Base-by-base conservation (phyloP, 2,329 filamentous ascomycete genomes). In the Dissoconium aciculare region DNA sequence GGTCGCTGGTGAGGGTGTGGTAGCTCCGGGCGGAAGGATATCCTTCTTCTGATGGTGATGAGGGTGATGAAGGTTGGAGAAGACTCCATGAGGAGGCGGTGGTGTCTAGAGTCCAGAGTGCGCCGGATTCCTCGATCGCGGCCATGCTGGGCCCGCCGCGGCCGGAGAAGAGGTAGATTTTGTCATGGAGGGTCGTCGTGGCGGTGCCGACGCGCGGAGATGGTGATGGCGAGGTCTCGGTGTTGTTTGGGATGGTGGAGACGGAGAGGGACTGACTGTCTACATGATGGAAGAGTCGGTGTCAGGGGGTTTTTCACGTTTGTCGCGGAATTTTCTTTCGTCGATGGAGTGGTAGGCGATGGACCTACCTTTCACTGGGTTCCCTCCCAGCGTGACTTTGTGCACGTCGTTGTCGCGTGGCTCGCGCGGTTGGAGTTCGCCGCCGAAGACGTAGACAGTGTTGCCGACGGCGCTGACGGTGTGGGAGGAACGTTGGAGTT, bases 121-220 rank as follows among this genome's bases (percentile, higher is more conserved):
- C 63, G 11, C 83, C 83, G 8, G 62, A 53, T 47, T 92, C 83
- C 31, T 85, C 71, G 8, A 92, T 62, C 1, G 80, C 72, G 2
- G 67, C 60, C 69, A 80, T 75, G 15, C 71, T 71, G 3, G 64
- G 56, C 0, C 78, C 78, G 17, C 77, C 75, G 26, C 80, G 73
- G 6, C 84, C 83, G 28, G 81, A 83, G 54, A 85, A 92, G 25
- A 91, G 41, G 55, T 87, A 87, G 45, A 91, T 73, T 13, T 72
- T 73, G 26, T 67, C 66, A 35, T 74, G 66, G 35, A 89, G 68
- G 1, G 72, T 66, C 9, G 75, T 69, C 0, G 76, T 71, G 17
- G 81, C 75, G 42, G 82, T 71, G 12, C 83, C 83, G 2, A 85
- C 71, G 12, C 83, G 71, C 2, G 80, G 65, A 2, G 62, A 55